Conservation (phyloP, 768 basidiomycete species). For the Mycena pura region DNA sequence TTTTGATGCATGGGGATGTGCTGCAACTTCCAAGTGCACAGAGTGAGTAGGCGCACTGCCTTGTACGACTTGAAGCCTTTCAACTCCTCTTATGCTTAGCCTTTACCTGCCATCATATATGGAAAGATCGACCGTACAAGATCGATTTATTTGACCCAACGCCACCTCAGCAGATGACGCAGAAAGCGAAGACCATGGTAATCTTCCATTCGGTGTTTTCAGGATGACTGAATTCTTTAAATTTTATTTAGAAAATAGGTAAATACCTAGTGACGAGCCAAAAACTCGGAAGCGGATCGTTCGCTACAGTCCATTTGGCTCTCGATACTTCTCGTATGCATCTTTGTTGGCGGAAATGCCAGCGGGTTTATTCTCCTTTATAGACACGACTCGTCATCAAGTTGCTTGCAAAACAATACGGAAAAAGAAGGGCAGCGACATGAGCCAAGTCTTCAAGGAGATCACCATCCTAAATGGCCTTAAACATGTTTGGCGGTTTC, state of each 20-base stretch:
- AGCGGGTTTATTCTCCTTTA: neutral
- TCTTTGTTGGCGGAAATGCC: neutral
- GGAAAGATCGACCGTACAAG: constrained; percentile 60
- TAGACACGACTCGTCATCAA: constrained; percentile 55
- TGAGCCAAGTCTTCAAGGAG: constrained; percentile 76
- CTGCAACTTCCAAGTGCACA: constrained; percentile 73
- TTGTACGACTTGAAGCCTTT: neutral
- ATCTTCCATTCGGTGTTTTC: too few relatives aligned
- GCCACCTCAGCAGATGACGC: constrained; percentile 57
- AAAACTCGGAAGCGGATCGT: constrained; percentile 81
- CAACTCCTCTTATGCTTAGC: constrained; percentile 45
- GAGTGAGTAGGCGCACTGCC: constrained; percentile 44
- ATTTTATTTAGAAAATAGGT: constrained; percentile 58
- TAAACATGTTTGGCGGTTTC: constrained; percentile 59
- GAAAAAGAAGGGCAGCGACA: constrained; percentile 63
- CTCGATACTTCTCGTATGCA: constrained; percentile 57
- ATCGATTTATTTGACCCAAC: constrained; percentile 66
- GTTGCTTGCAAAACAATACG: constrained; percentile 87
- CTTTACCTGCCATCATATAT: constrained; percentile 70
- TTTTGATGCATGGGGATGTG: constrained; percentile 79
- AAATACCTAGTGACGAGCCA: constrained; percentile 78
- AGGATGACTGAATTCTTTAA: too few relatives aligned
- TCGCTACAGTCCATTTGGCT: constrained; percentile 83
- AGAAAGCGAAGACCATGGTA: constrained; percentile 53
- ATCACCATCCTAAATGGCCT: constrained; percentile 74